phyloP scores from a whole-genome alignment of 2,329 filamentous ascomycete species.

The Colletotrichum plurivorum region DNA sequence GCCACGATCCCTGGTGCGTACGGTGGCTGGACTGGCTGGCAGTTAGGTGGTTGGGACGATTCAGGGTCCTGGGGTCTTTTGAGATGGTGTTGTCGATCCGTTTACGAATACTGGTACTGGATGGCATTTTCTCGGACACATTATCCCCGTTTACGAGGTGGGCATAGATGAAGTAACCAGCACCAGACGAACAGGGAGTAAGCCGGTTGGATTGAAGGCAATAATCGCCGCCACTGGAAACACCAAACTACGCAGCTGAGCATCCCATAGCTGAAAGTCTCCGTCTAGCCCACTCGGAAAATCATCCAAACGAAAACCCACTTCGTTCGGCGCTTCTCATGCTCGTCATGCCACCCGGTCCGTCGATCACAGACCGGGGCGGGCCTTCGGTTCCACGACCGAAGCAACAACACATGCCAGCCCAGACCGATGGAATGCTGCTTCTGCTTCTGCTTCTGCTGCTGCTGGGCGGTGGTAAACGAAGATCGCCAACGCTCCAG shows the following conservation, averaged over 20 bases:
- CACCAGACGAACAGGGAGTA: not conserved
- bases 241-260: no score
- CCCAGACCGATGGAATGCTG: not conserved
- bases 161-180: slow-evolving; percentile 17
- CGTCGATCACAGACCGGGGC: slow-evolving; percentile 1
- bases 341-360: slow-evolving; percentile 26
- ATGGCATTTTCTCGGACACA: slow-evolving; percentile 9
- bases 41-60: slow-evolving; percentile 20
- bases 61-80: slow-evolving; percentile 12
- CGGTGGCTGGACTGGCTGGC: not conserved
- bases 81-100: not conserved
- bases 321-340: slow-evolving; percentile 20
- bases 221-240: no score
- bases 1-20: slow-evolving; percentile 6
- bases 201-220: not conserved
- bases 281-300: no score
- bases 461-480: not conserved
- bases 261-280: not conserved
- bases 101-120: not conserved
- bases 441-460: not conserved
- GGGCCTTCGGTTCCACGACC: not conserved
- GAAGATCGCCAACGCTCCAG: not conserved
- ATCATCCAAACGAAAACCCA: not conserved
- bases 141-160: slow-evolving; percentile 6
- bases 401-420: not conserved